Evolutionary conservation across 495 filamentous ascomycete genomes (phyloP), one percentile per base, ranked within the genome.

Genomic region (Talaromyces wortmannii): DNA sequence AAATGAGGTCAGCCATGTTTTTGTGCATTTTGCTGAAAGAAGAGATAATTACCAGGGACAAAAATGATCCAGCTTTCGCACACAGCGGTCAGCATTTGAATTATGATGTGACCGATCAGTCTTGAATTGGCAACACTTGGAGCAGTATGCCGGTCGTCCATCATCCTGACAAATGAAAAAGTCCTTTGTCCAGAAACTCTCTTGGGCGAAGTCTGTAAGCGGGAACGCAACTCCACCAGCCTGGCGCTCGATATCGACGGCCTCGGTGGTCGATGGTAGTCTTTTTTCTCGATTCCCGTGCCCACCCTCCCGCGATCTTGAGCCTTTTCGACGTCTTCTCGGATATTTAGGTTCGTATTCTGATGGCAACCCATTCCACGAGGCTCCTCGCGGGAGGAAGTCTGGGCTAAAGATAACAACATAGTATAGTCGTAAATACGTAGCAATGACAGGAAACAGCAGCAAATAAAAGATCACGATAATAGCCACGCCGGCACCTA

Each of bases 11-110:
- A 70, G 62, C 48, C 6, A 52, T 30, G n/a, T 43, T 40, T 55
- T 7, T 53, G n/a, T 29, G 31, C 45, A 30, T 51, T 8, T 49
- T 29, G 23, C 3, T 5, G 40, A 43, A 18, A 13, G 12, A n/a
- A 12, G 23, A 23, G 36, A 16, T 23, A 68, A 72, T 58, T 73
- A 85, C 85, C 92, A 97, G 0, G 92, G 92, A 67, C 92, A 97
- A 61, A 89, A 96, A 66, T 97, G 92, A 60, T 97, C 92, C 87
- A 96, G 92, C 61, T 90, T 92, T 31, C 75, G 73, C 31, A 92
- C 85, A 68, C 92, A 97, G 32, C 91, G 76, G 46, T 83, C 83
- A 11, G 91, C 71, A 61, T 94, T 87, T 44, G 85, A 84, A 65
- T 86, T 92, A 68, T 97, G 92, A 59, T 95, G 91, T 3, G 87